phyloP scores from a whole-genome alignment of 176 grass and related monocot genomes.

The Alopecurus myosuroides region DNA sequence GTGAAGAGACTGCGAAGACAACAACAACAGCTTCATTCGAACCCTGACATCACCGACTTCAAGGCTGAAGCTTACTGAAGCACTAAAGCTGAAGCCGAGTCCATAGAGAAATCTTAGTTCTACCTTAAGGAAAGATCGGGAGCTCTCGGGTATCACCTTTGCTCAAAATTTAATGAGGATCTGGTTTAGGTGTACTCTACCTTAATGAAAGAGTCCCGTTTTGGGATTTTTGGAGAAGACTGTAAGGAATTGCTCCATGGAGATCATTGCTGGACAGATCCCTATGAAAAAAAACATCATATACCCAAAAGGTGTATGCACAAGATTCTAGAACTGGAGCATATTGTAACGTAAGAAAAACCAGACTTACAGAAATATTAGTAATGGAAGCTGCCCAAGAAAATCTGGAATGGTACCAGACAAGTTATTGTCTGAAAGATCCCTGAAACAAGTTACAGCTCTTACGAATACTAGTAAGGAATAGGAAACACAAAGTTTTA shows the following conservation, averaged over 20 bases:
- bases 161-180: not conserved
- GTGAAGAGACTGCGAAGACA: too few species aligned
- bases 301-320: not conserved
- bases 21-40: too few species aligned
- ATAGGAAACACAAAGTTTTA: not conserved
- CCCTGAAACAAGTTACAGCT: slow-evolving; percentile 34
- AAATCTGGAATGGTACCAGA: slow-evolving; percentile 48
- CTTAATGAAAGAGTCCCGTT: slow-evolving; percentile 39
- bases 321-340: not conserved
- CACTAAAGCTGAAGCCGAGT: too few species aligned
- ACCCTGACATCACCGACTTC: too few species aligned
- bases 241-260: slow-evolving; percentile 39
- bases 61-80: too few species aligned
- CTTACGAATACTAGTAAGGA: not conserved
- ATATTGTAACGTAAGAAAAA: not conserved
- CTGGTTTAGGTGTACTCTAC: not conserved
- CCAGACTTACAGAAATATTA: slow-evolving; percentile 52
- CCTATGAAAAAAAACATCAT: slow-evolving; percentile 21
- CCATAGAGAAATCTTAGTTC: too few species aligned
- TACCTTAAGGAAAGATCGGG: not conserved
- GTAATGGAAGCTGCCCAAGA: slow-evolving; percentile 37
- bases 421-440: slow-evolving; percentile 68
- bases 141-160: not conserved
- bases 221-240: slow-evolving; percentile 42
- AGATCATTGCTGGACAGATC: slow-evolving; percentile 63